These are phyloP conservation scores for Citrus inodora DNA, from an alignment of 345 rosid genomes.

Conservation along the genomic window DNA sequence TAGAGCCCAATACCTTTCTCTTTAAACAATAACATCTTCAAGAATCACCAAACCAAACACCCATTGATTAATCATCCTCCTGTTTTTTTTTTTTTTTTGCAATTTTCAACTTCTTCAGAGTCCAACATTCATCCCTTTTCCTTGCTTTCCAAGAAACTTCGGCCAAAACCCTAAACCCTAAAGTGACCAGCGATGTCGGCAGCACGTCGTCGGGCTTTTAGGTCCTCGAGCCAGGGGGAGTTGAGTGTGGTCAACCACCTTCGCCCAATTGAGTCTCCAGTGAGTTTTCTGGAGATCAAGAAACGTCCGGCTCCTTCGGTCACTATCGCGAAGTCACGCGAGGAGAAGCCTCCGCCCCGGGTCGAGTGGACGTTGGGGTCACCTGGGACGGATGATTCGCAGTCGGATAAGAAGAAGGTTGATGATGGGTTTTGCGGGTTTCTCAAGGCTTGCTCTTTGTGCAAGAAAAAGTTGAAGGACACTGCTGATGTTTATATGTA, in stretches of 20 bases:
- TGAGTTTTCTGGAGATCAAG: conserved; percentile 1
- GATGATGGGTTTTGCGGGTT: conserved; percentile 26
- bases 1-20: neutral
- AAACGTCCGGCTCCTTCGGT: neutral
- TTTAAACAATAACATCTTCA: neutral
- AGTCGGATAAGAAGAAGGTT: conserved; percentile 6
- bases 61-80: neutral
- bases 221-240: conserved; percentile 30
- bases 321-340: neutral
- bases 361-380: conserved; percentile 11
- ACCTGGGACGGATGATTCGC: neutral
- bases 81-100: too few relatives aligned
- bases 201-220: neutral
- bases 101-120: neutral
- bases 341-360: neutral
- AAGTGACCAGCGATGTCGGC: conserved; percentile 3
- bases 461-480: conserved; percentile 22
- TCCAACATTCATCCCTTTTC: neutral
- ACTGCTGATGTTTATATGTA: conserved; percentile 21
- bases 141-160: neutral
- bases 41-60: neutral
- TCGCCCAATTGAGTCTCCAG: conserved; percentile 3
- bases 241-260: conserved; percentile 10
- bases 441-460: conserved; percentile 22
- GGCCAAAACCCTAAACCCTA: neutral